phyloP scores from a whole-genome alignment of 2,329 filamentous ascomycete species.

The Teratosphaeria epicoccoides region DNA sequence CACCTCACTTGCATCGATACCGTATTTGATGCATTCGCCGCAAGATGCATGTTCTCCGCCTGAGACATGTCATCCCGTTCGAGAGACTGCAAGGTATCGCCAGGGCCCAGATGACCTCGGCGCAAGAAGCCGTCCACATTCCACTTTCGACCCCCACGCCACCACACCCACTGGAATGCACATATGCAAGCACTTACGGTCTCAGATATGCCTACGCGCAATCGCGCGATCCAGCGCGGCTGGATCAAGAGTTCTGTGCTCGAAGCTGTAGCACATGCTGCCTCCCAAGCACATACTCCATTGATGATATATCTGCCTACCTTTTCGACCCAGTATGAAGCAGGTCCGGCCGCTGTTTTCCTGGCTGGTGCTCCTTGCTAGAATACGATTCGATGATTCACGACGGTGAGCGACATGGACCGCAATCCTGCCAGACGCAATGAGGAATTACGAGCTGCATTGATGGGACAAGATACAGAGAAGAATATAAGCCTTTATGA shows the following conservation, averaged over 20 bases:
- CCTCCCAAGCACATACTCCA: not conserved
- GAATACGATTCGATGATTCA: not conserved
- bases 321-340: not conserved
- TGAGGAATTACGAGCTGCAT: not conserved
- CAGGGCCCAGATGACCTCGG: not conserved
- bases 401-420: not conserved
- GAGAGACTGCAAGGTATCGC: no score
- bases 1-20: no score
- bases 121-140: not conserved
- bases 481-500: not conserved
- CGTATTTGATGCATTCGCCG: no score
- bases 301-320: slow-evolving; percentile 3
- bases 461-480: not conserved
- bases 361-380: not conserved
- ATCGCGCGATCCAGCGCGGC: slow-evolving; percentile 5
- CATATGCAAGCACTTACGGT: slow-evolving; percentile 11
- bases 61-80: no score
- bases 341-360: not conserved
- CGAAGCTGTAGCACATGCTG: not conserved
- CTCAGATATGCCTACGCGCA: slow-evolving; percentile 4
- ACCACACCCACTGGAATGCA: slow-evolving; percentile 10
- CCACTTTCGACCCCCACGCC: slow-evolving; percentile 4
- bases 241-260: slow-evolving; percentile 7
- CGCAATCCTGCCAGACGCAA: slow-evolving; percentile 2
- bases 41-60: no score